Percentiles rank a stretch among this genome's conserved stretches.
Evolutionary conservation across 1,139 yeast genomes (phyloP).

Genomic region (Taphrina wiesneri): DNA sequence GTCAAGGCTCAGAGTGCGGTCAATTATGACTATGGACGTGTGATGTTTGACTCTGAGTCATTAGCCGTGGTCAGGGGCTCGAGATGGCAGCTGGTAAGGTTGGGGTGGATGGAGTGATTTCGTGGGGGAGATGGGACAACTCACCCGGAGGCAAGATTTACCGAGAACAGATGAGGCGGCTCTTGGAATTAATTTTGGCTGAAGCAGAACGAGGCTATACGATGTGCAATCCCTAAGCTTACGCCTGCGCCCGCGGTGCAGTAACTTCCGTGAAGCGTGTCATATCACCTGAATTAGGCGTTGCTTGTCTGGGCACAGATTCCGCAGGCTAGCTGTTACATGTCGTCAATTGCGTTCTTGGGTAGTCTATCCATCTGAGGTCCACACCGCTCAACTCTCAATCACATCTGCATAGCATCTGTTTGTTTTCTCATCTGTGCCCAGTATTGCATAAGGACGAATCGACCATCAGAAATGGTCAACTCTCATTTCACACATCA

Average conservation of each 20-base stretch:
- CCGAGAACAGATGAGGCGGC: not conserved
- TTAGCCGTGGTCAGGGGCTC: not conserved
- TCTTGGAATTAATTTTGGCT: not conserved
- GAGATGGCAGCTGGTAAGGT: not conserved
- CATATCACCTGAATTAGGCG: not conserved
- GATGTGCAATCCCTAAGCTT: too few relatives aligned
- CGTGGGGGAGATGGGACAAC: not conserved
- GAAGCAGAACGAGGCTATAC: too few relatives aligned
- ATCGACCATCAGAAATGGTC: slow-evolving; percentile 9
- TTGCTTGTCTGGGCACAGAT: not conserved
- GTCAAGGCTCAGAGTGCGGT: too few relatives aligned
- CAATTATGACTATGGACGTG: too few relatives aligned
- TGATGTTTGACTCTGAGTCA: not conserved
- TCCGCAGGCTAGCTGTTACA: too few relatives aligned
- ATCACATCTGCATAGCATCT: not conserved
- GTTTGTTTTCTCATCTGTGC: not conserved
- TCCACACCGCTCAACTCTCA: not conserved
- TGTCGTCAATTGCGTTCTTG: too few relatives aligned
- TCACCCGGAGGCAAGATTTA: not conserved
- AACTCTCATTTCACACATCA: slow-evolving; percentile 26
- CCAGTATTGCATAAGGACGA: not conserved
- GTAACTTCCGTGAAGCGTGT: too few relatives aligned
- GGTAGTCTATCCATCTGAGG: too few relatives aligned
- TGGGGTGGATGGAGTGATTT: too few relatives aligned
- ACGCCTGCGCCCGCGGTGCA: too few relatives aligned